A percentile compares a stretch with the other conserved stretches of the same genome.
Conservation (phyloP, 129 eudicot genomes). For the Pseudognaphalium luteoalbum region DNA sequence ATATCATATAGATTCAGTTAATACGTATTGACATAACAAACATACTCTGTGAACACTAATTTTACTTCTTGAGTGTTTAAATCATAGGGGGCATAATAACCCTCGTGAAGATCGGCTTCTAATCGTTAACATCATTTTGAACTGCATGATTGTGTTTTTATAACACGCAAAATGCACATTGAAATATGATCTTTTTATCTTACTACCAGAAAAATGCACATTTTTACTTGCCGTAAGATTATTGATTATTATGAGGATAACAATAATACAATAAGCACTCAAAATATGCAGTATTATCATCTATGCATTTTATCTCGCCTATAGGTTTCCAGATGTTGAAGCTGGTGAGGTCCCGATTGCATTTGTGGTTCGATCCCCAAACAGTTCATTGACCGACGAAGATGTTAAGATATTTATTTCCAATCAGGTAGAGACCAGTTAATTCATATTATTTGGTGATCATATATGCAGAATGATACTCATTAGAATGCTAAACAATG, state of each 20-base stretch:
- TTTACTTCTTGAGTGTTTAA: no score
- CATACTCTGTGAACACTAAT: no score
- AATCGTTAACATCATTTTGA: no score
- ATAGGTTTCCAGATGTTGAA: conserved; percentile 82
- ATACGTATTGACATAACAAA: no score
- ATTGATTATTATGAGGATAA: background rate
- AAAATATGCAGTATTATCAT: no score
- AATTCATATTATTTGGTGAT: background rate
- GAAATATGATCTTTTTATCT: no score
- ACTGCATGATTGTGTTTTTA: no score
- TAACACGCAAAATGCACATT: no score
- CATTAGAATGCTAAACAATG: background rate
- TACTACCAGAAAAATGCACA: background rate
- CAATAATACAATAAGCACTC: no score
- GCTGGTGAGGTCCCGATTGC: conserved; percentile 95
- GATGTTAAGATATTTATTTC: conserved; percentile 71
- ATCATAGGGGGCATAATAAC: no score
- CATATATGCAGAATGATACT: conserved; percentile 2
- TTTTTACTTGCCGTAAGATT: background rate
- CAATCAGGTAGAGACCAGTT: conserved; percentile 51
- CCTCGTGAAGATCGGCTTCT: no score
- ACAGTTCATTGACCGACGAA: conserved; percentile 63
- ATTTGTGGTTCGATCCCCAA: conserved; percentile 74
- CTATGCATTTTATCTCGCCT: background rate
- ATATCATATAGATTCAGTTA: no score